Conservation (phyloP, 2,329 filamentous ascomycete species). For the Penicillium sp. region DNA sequence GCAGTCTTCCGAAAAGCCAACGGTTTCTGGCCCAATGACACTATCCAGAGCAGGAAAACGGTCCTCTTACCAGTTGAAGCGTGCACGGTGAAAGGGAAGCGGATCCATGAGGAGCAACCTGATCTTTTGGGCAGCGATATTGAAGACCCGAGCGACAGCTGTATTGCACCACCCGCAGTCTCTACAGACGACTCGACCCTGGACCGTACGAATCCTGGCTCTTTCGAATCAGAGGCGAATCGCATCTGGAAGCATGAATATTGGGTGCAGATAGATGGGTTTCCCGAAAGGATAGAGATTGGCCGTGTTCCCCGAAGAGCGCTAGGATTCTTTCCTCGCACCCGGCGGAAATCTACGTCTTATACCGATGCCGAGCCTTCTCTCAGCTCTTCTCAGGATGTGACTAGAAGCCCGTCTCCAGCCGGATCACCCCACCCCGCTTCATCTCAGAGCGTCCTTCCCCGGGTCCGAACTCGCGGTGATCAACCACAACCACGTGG, state of each 20-base stretch:
- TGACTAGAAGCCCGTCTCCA: constrained; percentile 25
- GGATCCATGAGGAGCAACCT: constrained; percentile 35
- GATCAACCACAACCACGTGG: constrained; percentile 32
- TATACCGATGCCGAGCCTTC: constrained; percentile 56
- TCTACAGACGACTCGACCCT: constrained; percentile 6
- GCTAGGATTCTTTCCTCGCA: constrained; percentile 86
- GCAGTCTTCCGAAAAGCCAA: constrained; percentile 82
- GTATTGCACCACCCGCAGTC: constrained; percentile 26
- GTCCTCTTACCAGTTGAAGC: constrained; percentile 84
- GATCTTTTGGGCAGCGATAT: constrained; percentile 26
- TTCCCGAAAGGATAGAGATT: constrained; percentile 71
- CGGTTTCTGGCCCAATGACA: constrained; percentile 90
- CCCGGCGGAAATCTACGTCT: constrained; percentile 72
- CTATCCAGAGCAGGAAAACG: constrained; percentile 74
- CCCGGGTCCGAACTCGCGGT: constrained; percentile 26
- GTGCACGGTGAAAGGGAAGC: constrained; percentile 74
- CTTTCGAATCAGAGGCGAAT: constrained; percentile 52
- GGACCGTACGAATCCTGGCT: background rate
- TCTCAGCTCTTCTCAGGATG: constrained; percentile 31
- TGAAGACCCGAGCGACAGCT: constrained; percentile 35
- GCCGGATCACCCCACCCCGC: constrained; percentile 26
- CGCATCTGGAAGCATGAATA: constrained; percentile 78
- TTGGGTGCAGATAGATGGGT: constrained; percentile 77
- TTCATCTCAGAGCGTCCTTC: constrained; percentile 25
- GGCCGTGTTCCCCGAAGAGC: constrained; percentile 73